Percentiles rank a stretch among this genome's conserved stretches.
These are phyloP conservation scores for Aspergillus ellipticus DNA, from an alignment of 495 filamentous ascomycete genomes.

Conservation along the genomic window DNA sequence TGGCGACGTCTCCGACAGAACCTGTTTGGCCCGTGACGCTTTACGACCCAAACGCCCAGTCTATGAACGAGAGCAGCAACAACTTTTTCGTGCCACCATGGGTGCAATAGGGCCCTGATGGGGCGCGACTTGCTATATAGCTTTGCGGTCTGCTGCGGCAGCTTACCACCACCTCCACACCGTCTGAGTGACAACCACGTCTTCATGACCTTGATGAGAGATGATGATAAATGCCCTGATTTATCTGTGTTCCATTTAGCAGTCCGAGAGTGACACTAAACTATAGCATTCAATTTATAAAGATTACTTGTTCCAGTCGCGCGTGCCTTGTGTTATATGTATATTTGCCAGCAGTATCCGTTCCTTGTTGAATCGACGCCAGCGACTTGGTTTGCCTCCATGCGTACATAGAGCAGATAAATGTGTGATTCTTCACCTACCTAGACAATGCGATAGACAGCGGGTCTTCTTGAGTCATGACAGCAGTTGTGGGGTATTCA, in stretches of 20 bases:
- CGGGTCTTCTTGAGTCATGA: not conserved
- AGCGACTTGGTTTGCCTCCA: not conserved
- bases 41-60: constrained; percentile 31
- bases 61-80: constrained; percentile 33
- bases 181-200: constrained; percentile 31
- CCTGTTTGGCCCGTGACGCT: constrained; percentile 37
- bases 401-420: not conserved
- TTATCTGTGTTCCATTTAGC: constrained; percentile 39
- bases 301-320: constrained; percentile 9
- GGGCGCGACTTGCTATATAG: constrained; percentile 5
- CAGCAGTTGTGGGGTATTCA: not conserved
- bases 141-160: constrained; percentile 24
- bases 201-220: constrained; percentile 53
- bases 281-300: constrained; percentile 36
- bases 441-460: not conserved
- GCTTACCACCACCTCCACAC: constrained; percentile 49
- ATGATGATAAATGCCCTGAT: constrained; percentile 50
- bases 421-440: not conserved
- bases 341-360: not conserved
- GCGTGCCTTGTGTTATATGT: not conserved
- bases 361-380: not conserved
- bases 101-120: constrained; percentile 28
- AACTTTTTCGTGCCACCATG: constrained; percentile 28
- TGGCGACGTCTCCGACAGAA: constrained; percentile 29
- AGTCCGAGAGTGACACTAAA: constrained; percentile 37